A percentile compares a stretch with the other conserved stretches of the same genome.
Conservation (phyloP, 129 eudicot species). For the Flaveria linearis region DNA sequence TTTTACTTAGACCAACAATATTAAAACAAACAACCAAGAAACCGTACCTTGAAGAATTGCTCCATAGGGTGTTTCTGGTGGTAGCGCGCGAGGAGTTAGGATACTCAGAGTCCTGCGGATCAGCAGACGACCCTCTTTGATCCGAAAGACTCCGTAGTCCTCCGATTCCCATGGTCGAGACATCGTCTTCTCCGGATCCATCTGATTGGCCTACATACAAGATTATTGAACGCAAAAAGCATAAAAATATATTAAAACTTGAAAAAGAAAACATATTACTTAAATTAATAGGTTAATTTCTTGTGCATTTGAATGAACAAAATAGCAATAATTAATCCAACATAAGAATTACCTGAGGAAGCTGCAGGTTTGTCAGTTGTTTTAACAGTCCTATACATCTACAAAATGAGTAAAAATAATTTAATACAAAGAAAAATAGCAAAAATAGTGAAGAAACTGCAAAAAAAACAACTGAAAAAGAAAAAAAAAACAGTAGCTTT, state of each 20-base stretch:
- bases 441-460: neutral
- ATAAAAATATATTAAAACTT: neutral
- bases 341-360: slow-evolving; percentile 68
- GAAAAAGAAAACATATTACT: neutral
- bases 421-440: slow-evolving; percentile 16
- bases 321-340: neutral
- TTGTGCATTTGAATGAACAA: slow-evolving; percentile 5
- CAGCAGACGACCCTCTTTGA: slow-evolving; percentile 42
- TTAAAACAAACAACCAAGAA: slow-evolving; percentile 13
- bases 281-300: neutral
- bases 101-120: slow-evolving; percentile 53
- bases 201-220: slow-evolving; percentile 67
- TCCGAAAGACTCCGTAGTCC: slow-evolving; percentile 42
- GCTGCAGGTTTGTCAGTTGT: slow-evolving; percentile 94
- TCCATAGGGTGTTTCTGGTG: slow-evolving; percentile 54
- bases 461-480: slow-evolving; percentile 7
- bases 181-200: slow-evolving; percentile 90
- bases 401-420: slow-evolving; percentile 28
- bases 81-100: slow-evolving; percentile 42
- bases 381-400: slow-evolving; percentile 92
- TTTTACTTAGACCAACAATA: slow-evolving; percentile 7
- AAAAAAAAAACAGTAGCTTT: neutral
- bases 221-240: neutral
- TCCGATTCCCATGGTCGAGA: slow-evolving; percentile 60
- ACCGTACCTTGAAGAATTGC: slow-evolving; percentile 70